phyloP scores from a whole-genome alignment of 768 basidiomycete species.

The Candolleomyces efflorescens region DNA sequence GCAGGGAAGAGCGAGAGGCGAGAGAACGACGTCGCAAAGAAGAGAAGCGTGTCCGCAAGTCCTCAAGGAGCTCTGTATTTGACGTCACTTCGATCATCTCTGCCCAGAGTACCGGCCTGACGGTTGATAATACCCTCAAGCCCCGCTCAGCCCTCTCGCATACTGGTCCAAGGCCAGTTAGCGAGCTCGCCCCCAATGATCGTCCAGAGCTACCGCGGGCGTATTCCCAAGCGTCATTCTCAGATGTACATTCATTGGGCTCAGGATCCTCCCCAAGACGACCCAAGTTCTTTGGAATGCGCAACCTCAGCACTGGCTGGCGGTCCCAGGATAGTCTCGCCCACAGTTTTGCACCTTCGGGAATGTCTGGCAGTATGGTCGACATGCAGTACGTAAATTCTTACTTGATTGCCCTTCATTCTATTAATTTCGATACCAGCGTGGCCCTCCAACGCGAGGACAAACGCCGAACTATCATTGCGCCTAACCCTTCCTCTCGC shows the following conservation, averaged over 20 bases:
- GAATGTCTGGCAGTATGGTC: slow-evolving; percentile 83
- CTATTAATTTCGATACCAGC: slow-evolving; percentile 32
- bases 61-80: slow-evolving; percentile 63
- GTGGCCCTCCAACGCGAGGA: slow-evolving; percentile 73
- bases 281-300: slow-evolving; percentile 69
- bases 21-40: slow-evolving; percentile 66
- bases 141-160: slow-evolving; percentile 62
- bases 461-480: slow-evolving; percentile 24
- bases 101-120: slow-evolving; percentile 48
- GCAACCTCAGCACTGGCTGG: slow-evolving; percentile 67
- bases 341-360: slow-evolving; percentile 73
- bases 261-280: slow-evolving; percentile 59
- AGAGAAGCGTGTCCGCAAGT: slow-evolving; percentile 69
- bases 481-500: slow-evolving; percentile 36
- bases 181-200: slow-evolving; percentile 57
- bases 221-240: slow-evolving; percentile 77
- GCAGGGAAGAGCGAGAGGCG: slow-evolving; percentile 73
- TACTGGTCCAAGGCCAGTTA: slow-evolving; percentile 51
- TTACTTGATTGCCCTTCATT: not conserved
- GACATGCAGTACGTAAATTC: slow-evolving; percentile 78
- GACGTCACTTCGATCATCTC: slow-evolving; percentile 77
- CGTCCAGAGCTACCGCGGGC: slow-evolving; percentile 60
- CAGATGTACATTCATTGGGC: slow-evolving; percentile 71
- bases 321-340: slow-evolving; percentile 80
- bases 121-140: slow-evolving; percentile 45